Evolutionary conservation across 2,329 filamentous ascomycete genomes (phyloP).

Genomic region (Emergomyces pasteurianus): DNA sequence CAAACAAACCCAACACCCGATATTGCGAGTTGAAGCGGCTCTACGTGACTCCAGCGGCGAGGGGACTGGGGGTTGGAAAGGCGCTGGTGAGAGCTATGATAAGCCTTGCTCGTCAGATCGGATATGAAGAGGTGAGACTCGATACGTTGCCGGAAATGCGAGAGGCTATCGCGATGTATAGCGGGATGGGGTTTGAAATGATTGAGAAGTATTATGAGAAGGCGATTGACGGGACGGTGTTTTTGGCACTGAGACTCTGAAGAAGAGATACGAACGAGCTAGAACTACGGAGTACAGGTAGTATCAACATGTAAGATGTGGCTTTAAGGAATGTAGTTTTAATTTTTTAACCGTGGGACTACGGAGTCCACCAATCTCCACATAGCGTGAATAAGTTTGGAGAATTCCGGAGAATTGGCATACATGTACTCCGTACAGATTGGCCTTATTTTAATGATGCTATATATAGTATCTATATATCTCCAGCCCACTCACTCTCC

Average conservation of each 20-base stretch:
- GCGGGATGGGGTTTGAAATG: constrained; percentile 39
- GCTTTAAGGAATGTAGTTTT: not conserved
- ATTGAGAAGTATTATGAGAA: constrained; percentile 45
- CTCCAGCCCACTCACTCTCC: not conserved
- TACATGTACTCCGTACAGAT: no score
- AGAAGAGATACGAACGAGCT: no score
- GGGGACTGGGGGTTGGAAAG: constrained; percentile 40
- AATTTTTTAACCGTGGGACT: no score
- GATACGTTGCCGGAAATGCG: constrained; percentile 46
- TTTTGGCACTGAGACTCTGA: constrained; percentile 30
- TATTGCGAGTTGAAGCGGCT: constrained; percentile 48
- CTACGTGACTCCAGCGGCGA: constrained; percentile 38
- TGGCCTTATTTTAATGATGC: not conserved
- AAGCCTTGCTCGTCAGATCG: constrained; percentile 32
- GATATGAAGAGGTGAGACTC: constrained; percentile 42
- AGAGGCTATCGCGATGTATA: constrained; percentile 40
- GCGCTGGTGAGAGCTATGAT: constrained; percentile 37
- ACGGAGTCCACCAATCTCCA: no score
- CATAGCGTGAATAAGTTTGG: no score
- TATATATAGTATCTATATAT: not conserved
- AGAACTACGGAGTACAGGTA: no score
- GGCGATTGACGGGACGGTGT: constrained; percentile 42
- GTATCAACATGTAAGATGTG: not conserved
- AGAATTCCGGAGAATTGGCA: no score
- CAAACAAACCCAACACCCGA: not conserved